These are phyloP conservation scores for Fagopyrum tataricum DNA, from an alignment of 148 eudicot species.

Conservation along the genomic window DNA sequence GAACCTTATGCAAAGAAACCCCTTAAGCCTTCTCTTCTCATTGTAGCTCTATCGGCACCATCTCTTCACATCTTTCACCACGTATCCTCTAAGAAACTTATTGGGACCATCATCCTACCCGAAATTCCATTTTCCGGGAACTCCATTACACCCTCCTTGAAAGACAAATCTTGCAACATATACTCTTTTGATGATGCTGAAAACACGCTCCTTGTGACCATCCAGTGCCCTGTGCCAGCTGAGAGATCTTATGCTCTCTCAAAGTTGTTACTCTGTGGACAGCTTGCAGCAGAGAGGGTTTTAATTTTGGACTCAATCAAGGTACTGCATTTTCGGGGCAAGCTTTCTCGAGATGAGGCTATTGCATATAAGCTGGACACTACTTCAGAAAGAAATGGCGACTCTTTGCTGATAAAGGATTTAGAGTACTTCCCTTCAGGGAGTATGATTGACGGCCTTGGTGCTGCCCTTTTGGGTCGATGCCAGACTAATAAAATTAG, in stretches of 20 bases:
- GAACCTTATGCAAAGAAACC: conserved; percentile 22
- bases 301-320: conserved; percentile 75
- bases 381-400: conserved; percentile 28
- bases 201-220: conserved; percentile 36
- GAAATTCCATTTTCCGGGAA: conserved; percentile 68
- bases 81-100: conserved; percentile 11
- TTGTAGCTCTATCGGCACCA: conserved; percentile 70
- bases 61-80: conserved; percentile 46
- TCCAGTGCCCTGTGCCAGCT: conserved; percentile 52
- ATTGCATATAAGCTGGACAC: conserved; percentile 77
- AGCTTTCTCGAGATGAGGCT: conserved; percentile 67
- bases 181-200: conserved; percentile 37
- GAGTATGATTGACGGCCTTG: conserved; percentile 74
- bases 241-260: conserved; percentile 75
- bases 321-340: conserved; percentile 64
- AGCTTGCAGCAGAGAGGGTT: conserved; percentile 62
- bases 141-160: conserved; percentile 42
- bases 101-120: conserved; percentile 25
- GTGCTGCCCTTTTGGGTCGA: conserved; percentile 65
- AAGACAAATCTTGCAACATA: conserved; percentile 44
- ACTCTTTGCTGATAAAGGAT: conserved; percentile 33
- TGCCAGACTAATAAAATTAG: conserved; percentile 54
- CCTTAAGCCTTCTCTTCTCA: conserved; percentile 59
- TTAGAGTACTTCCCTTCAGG: conserved; percentile 79
- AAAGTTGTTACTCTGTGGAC: conserved; percentile 55